Conservation (phyloP, 2,329 filamentous ascomycete species). For the Epichloe gansuensis region DNA sequence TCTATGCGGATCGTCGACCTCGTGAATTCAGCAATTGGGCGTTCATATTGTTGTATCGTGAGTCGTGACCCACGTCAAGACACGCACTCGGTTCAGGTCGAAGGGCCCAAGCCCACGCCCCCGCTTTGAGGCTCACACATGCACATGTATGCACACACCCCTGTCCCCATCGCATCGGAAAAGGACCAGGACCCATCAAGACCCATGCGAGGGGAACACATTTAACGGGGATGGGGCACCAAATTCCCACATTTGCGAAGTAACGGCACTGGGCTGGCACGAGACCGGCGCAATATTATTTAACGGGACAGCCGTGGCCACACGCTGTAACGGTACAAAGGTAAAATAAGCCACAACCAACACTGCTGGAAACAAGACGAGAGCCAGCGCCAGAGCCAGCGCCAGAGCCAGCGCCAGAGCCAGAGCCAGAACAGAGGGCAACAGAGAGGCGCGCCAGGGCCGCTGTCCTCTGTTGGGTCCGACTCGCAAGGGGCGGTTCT, state of each 20-base stretch:
- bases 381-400: not conserved
- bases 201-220: slow-evolving; percentile 3
- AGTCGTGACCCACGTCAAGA: not conserved
- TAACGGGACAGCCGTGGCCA: slow-evolving; percentile 1
- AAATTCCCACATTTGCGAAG: not conserved
- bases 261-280: not conserved
- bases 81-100: not conserved
- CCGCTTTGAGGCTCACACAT: not conserved
- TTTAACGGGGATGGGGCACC: slow-evolving; percentile 1
- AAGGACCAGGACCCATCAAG: not conserved
- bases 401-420: not conserved
- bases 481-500: not conserved
- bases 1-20: not conserved
- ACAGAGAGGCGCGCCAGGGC: not conserved
- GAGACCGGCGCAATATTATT: not conserved
- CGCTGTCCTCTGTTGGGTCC: not conserved
- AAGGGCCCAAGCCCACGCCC: not conserved
- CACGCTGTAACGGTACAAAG: not conserved
- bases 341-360: not conserved
- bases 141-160: not conserved
- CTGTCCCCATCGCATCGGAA: slow-evolving; percentile 5
- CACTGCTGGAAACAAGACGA: not conserved
- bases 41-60: not conserved
- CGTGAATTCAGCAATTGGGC: not conserved
- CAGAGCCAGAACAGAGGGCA: not conserved